Percentiles rank a stretch among this genome's conserved stretches.
Conservation (phyloP, 1,284 basidiomycete genomes). For the Agroathelia rolfsii region DNA sequence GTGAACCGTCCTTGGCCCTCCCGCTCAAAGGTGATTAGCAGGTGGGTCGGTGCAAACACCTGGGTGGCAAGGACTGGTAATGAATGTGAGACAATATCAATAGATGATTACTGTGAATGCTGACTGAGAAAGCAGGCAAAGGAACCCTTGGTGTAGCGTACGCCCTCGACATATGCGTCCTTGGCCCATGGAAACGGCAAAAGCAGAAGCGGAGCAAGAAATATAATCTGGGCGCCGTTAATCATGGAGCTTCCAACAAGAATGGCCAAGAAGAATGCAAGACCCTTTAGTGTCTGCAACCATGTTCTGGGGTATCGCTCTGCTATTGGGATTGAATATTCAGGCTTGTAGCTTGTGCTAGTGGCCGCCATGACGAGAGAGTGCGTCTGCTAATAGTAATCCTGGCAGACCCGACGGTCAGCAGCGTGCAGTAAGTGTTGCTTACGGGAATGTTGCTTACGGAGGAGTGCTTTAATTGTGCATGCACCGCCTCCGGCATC, state of each 20-base stretch:
- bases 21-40: conserved; percentile 69
- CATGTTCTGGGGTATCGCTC: conserved; percentile 49
- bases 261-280: conserved; percentile 56
- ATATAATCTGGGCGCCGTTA: conserved; percentile 58
- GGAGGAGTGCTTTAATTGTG: too few relatives aligned
- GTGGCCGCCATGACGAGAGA: too few relatives aligned
- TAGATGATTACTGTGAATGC: conserved; percentile 14
- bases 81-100: conserved; percentile 16
- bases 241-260: conserved; percentile 58
- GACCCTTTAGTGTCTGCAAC: conserved; percentile 37
- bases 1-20: conserved; percentile 54
- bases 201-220: conserved; percentile 55
- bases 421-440: too few relatives aligned
- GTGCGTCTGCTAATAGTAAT: too few relatives aligned
- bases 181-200: conserved; percentile 41
- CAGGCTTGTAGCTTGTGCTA: too few relatives aligned
- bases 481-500: too few relatives aligned
- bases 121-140: conserved; percentile 69
- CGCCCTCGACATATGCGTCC: conserved; percentile 52
- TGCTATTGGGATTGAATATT: conserved; percentile 55
- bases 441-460: too few relatives aligned
- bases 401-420: too few relatives aligned
- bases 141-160: conserved; percentile 74
- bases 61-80: conserved; percentile 65
- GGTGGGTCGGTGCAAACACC: conserved; percentile 71